Evolutionary conservation across 345 rosid genomes (phyloP).

Genomic region (Euphorbia pulcherrima): DNA sequence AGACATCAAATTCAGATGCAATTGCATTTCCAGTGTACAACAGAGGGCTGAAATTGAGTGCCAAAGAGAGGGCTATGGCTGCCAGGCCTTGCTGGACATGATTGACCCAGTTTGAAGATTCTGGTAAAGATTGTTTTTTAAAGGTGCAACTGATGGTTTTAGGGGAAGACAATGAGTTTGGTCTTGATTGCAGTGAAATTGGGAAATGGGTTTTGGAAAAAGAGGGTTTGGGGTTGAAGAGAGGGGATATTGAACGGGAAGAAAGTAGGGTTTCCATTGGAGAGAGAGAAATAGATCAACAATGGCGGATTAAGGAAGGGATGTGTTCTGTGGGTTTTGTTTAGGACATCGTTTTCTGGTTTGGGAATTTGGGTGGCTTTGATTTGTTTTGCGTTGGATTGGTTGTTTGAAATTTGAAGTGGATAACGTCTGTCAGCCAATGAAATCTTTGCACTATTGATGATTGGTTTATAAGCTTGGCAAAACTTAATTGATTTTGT

Average conservation of each 20-base stretch:
- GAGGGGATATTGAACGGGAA: constrained; percentile 50
- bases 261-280: constrained; percentile 77
- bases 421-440: constrained; percentile 47
- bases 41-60: constrained; percentile 71
- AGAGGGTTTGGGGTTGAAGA: constrained; percentile 45
- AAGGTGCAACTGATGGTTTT: constrained; percentile 41
- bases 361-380: constrained; percentile 39
- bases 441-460: constrained; percentile 24
- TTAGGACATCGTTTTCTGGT: constrained; percentile 14
- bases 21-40: constrained; percentile 47
- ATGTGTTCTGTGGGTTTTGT: constrained; percentile 5
- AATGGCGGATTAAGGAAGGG: constrained; percentile 14
- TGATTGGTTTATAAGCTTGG: not conserved
- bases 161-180: constrained; percentile 34
- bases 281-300: constrained; percentile 27
- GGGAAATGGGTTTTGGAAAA: constrained; percentile 30
- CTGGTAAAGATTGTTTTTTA: constrained; percentile 34
- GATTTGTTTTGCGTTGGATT: constrained; percentile 36
- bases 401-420: constrained; percentile 31
- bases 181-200: constrained; percentile 38
- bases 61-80: constrained; percentile 70
- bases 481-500: not conserved
- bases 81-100: constrained; percentile 77
- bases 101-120: constrained; percentile 43
- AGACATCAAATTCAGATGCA: constrained; percentile 86